A percentile compares a stretch with the other conserved stretches of the same genome.
Conservation (phyloP, 768 basidiomycete species). For the Clitopilus passeckerianus region DNA sequence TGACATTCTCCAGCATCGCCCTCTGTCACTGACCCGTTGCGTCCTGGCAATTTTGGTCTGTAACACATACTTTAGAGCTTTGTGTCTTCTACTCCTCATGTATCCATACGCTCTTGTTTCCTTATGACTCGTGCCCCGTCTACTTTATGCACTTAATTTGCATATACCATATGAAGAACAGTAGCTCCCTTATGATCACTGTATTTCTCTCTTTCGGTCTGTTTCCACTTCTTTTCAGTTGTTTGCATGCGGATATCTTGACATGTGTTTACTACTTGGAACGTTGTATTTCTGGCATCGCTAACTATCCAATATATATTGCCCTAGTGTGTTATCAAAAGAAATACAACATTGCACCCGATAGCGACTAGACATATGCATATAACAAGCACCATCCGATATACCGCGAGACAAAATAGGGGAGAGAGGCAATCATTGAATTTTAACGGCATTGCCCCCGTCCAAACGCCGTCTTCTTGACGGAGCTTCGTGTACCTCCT, state of each 20-base stretch:
- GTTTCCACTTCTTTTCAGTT: neutral
- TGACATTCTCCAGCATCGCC: neutral
- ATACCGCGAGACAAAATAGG: too few relatives aligned
- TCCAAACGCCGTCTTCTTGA: constrained; percentile 52
- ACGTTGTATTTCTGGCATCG: constrained; percentile 5
- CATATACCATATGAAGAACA: neutral
- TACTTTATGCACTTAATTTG: neutral
- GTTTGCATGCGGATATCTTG: neutral
- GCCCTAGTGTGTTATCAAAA: neutral
- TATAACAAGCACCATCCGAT: too few relatives aligned
- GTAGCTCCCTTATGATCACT: neutral
- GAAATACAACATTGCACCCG: neutral
- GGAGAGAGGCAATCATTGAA: constrained; percentile 32
- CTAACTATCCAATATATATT: constrained; percentile 6
- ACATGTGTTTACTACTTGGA: neutral
- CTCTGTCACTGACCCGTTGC: neutral
- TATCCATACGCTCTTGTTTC: neutral
- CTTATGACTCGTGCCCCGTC: neutral
- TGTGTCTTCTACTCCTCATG: neutral
- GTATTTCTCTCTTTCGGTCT: neutral
- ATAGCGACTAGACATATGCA: neutral
- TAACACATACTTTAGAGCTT: neutral
- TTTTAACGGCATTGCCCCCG: constrained; percentile 48
- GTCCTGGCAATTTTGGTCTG: neutral
- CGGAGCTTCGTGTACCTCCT: constrained; percentile 40